Base-by-base conservation (phyloP, 495 filamentous ascomycete genomes). In the Bacidia rubella region DNA sequence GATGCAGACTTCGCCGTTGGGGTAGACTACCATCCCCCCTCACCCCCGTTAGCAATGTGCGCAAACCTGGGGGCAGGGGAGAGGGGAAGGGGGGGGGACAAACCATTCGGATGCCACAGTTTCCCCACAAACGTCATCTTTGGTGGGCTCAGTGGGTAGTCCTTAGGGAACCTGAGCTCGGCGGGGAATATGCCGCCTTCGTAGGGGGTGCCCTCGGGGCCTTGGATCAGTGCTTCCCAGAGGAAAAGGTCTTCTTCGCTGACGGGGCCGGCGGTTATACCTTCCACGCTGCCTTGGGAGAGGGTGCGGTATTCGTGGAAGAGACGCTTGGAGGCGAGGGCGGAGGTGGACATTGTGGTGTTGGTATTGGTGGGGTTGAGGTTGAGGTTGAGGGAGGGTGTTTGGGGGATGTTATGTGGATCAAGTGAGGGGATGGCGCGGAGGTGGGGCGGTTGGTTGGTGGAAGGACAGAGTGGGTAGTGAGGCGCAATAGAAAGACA, bases 21-120 rank as follows among this genome's bases (percentile, higher is more conserved):
- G 77, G 63, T 98, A 98, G 26, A 98, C 92, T 97, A 62, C 19
- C 1, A 3, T 47, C 41, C 24, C 39, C 19, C 12, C 21, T 39
- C 15, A 25, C 27, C 17, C 20, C 38, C 3, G 17, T 9, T 12
- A 25, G 21, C 27, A 21, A 1, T 10, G 11, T 3, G 17, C n/a
- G 27, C 38, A 51, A 40, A 11, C 2, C 12, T 11, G 12, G 19
- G 15, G 23, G 21, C 12, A 24, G 20, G 32, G 29, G n/a, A 12
- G 19, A 25, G 50, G 43, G 54, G 23, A 53, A 19, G 52, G 29
- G 12, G n/a, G 35, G 7, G 53, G 17, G 40, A 65, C 68, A 26
- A 71, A 95, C 90, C 87, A 65, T 99, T 99, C 11, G 92, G 92
- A 74, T 99, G 92, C 79, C 85, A 99, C 52, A 97, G 79, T 60